These are phyloP conservation scores for Colletotrichum destructivum DNA, from an alignment of 2,329 filamentous ascomycete species.

Conservation along the genomic window DNA sequence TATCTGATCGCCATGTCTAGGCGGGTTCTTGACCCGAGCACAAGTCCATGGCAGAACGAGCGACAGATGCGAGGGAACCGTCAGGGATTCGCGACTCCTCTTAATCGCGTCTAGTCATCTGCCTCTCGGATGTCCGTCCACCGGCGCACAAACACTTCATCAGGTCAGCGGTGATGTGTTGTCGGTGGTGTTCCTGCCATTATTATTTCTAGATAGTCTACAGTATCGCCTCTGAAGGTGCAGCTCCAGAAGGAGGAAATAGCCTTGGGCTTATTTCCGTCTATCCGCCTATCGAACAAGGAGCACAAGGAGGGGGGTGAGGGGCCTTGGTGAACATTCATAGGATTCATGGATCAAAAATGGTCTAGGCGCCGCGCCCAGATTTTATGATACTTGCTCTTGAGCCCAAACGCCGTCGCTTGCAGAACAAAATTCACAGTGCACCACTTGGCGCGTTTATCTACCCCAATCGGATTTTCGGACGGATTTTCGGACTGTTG, in stretches of 20 bases:
- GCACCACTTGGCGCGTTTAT: conserved; percentile 16
- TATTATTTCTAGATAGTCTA: background rate
- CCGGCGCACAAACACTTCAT: background rate
- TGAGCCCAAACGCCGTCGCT: conserved; percentile 38
- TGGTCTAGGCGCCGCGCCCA: conserved; percentile 3
- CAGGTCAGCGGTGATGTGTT: background rate
- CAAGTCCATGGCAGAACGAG: background rate
- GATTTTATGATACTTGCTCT: conserved; percentile 2
- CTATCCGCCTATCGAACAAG: background rate
- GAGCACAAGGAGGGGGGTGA: background rate
- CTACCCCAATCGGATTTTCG: conserved; percentile 38
- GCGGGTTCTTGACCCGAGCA: background rate
- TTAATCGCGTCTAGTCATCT: background rate
- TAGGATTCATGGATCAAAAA: background rate
- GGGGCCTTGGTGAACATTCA: background rate
- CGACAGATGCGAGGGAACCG: background rate
- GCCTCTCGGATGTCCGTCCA: background rate
- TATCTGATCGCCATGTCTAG: background rate
- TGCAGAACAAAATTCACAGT: conserved; percentile 2
- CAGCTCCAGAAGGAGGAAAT: background rate
- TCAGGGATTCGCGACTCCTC: background rate
- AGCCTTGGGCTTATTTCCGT: background rate
- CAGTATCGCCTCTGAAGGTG: background rate
- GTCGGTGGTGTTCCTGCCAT: background rate
- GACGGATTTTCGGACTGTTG: conserved; percentile 73